Conservation (phyloP, 768 basidiomycete genomes). For the Suillus decipiens region DNA sequence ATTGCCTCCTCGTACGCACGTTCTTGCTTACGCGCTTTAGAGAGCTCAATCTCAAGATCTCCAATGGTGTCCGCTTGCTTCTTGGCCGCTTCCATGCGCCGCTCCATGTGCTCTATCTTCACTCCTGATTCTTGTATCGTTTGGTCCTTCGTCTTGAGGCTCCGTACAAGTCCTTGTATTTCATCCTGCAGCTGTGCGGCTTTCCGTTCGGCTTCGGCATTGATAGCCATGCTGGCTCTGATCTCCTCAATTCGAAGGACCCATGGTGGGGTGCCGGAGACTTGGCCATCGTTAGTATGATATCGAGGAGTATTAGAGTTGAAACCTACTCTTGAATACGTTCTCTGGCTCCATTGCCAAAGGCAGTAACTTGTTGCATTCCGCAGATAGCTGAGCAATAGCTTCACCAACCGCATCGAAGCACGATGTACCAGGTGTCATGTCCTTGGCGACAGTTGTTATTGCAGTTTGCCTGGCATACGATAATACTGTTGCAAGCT, state of each 20-base stretch:
- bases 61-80: constrained; percentile 84
- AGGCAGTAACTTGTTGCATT: constrained; percentile 71
- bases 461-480: constrained; percentile 75
- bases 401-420: constrained; percentile 81
- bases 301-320: background rate
- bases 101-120: constrained; percentile 95
- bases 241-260: constrained; percentile 78
- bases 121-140: constrained; percentile 83
- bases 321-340: constrained; percentile 68
- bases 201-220: constrained; percentile 90
- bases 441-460: constrained; percentile 67
- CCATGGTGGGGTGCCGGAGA: constrained; percentile 84
- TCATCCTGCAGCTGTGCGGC: constrained; percentile 86
- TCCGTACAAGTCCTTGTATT: constrained; percentile 83
- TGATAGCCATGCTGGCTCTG: constrained; percentile 79
- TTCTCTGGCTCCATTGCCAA: constrained; percentile 74
- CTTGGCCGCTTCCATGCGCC: constrained; percentile 88
- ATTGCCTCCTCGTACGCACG: constrained; percentile 90
- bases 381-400: constrained; percentile 68
- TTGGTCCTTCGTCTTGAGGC: constrained; percentile 87
- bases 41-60: constrained; percentile 79
- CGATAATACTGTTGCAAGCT: constrained; percentile 66
- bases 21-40: constrained; percentile 85
- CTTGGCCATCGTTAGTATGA: constrained; percentile 37
- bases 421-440: constrained; percentile 62